Conservation (phyloP, 225 moss, liverwort and hornwort genomes). For the Sphagnum tenellum region DNA sequence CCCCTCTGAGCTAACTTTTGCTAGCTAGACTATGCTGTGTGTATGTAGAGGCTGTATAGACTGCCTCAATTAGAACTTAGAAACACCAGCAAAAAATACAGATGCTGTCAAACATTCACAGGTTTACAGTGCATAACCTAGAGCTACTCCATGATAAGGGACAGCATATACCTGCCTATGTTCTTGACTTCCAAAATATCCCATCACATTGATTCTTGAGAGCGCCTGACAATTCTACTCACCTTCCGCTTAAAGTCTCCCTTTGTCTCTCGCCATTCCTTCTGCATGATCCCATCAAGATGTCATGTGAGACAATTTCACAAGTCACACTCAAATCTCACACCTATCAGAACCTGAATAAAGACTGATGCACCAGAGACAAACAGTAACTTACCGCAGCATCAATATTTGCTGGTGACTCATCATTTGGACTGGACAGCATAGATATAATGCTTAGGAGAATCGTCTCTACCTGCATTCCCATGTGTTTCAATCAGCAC, state of each 20-base stretch:
- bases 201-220: constrained; percentile 72
- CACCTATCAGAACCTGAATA: neutral
- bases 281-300: constrained; percentile 22
- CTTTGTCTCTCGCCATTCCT: constrained; percentile 94
- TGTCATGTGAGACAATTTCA: neutral
- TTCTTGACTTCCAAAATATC: neutral
- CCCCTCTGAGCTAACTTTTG: neutral
- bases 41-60: constrained; percentile 2
- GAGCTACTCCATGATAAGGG: neutral
- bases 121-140: constrained; percentile 6
- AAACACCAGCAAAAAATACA: constrained; percentile 1
- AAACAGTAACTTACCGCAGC: constrained; percentile 46
- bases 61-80: constrained; percentile 4
- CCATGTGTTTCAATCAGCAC: neutral
- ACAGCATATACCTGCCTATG: constrained; percentile 3
- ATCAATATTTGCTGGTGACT: constrained; percentile 92
- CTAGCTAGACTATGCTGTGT: constrained; percentile 1
- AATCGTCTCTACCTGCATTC: constrained; percentile 77
- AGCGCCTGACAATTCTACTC: constrained; percentile 85
- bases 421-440: constrained; percentile 88
- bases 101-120: constrained; percentile 11
- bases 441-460: constrained; percentile 95
- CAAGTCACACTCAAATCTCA: neutral
- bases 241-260: constrained; percentile 95
- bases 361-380: neutral